A percentile compares a stretch with the other conserved stretches of the same genome.
Conservation (phyloP, 1,284 basidiomycete genomes). For the Papiliotrema terrestris region DNA sequence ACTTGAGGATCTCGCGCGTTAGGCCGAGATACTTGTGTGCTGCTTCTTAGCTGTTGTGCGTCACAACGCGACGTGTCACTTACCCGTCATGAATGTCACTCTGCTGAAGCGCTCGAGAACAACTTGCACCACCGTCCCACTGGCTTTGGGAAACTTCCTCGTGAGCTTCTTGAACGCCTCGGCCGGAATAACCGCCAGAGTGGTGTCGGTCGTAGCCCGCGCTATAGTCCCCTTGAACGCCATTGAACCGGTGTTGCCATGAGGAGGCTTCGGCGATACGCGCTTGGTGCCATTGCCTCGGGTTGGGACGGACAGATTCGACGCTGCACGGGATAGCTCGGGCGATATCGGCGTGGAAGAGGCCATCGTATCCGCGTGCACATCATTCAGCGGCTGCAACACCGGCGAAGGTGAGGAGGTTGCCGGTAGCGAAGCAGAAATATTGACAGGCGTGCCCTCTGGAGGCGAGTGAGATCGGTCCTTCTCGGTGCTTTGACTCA, state of each 20-base stretch:
- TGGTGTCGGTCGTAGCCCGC: constrained; percentile 87
- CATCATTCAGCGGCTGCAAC: not conserved
- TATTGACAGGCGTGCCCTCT: not conserved
- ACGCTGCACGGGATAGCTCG: not conserved
- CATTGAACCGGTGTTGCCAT: constrained; percentile 1
- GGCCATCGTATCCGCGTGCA: not conserved
- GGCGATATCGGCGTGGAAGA: constrained; percentile 2
- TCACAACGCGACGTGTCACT: constrained; percentile 3
- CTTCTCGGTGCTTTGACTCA: not conserved
- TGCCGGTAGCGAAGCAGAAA: not conserved
- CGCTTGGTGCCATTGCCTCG: too few species aligned
- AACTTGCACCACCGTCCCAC: constrained; percentile 79
- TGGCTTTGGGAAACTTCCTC: constrained; percentile 93
- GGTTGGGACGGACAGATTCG: not conserved
- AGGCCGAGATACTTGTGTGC: constrained; percentile 95
- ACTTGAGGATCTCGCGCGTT: constrained; percentile 90
- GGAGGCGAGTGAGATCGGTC: not conserved
- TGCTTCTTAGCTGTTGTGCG: constrained; percentile 45
- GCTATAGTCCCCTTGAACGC: constrained; percentile 59
- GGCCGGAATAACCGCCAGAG: constrained; percentile 96
- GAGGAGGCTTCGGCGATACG: not conserved
- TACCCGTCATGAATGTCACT: constrained; percentile 76
- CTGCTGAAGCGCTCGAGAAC: constrained; percentile 84
- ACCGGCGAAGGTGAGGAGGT: constrained; percentile 2
- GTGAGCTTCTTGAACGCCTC: constrained; percentile 82